Conservation (phyloP, 345 rosid genomes). For the Salix koriyanagi region DNA sequence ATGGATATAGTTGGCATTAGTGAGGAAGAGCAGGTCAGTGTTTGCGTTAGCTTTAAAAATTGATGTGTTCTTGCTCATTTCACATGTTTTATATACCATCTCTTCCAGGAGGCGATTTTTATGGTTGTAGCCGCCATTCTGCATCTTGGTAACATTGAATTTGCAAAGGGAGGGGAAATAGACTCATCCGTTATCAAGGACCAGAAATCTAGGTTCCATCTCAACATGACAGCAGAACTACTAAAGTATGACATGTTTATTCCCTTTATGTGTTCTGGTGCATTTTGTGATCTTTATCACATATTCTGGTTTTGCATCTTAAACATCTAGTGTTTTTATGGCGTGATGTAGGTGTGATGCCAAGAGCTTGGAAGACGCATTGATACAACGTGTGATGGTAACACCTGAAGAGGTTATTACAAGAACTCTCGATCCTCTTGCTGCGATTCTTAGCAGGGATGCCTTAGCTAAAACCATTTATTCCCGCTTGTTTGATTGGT, state of each 20-base stretch:
- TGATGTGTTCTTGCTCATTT: constrained; percentile 10
- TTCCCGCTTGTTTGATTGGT: constrained; percentile 99
- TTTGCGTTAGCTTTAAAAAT: constrained; percentile 18
- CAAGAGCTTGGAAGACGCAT: constrained; percentile 85
- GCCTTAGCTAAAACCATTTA: constrained; percentile 92
- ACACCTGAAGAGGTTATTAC: constrained; percentile 99
- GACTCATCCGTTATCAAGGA: constrained; percentile 95
- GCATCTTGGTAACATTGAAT: constrained; percentile 91
- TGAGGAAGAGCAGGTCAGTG: constrained; percentile 89
- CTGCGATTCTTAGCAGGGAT: constrained; percentile 90
- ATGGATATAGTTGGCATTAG: constrained; percentile 98
- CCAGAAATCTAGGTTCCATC: constrained; percentile 86
- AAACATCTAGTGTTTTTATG: constrained; percentile 10
- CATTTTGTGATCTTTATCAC: constrained; percentile 7
- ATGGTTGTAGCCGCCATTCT: constrained; percentile 93
- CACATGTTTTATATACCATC: constrained; percentile 19
- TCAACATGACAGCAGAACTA: constrained; percentile 76
- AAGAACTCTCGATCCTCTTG: constrained; percentile 85
- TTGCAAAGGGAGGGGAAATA: constrained; percentile 79
- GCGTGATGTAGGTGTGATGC: constrained; percentile 64
- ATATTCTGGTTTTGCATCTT: constrained; percentile 16
- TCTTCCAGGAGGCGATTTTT: constrained; percentile 82
- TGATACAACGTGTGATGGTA: constrained; percentile 98
- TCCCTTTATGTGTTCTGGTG: constrained; percentile 11
- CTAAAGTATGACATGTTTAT: constrained; percentile 51